phyloP scores from a whole-genome alignment of 2,329 filamentous ascomycete genomes.

The Alternaria sp. region DNA sequence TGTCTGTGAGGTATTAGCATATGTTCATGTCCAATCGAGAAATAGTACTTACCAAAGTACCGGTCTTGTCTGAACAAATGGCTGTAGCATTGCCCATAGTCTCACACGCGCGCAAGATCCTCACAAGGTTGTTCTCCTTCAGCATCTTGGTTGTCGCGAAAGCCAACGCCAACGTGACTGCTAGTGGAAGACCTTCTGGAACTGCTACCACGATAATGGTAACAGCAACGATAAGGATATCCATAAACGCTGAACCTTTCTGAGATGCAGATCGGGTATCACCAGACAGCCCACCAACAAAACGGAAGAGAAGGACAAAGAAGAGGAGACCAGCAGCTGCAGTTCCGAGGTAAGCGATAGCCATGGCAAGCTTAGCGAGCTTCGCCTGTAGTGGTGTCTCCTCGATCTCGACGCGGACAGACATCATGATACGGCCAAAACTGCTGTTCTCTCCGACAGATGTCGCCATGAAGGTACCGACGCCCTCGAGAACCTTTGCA shows the following conservation, averaged over 20 bases:
- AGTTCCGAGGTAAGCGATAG: slow-evolving; percentile 59
- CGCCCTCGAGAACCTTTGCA: slow-evolving; percentile 61
- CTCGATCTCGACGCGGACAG: slow-evolving; percentile 60
- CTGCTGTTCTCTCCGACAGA: slow-evolving; percentile 63
- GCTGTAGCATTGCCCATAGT: slow-evolving; percentile 47
- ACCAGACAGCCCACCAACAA: slow-evolving; percentile 39
- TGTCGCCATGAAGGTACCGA: slow-evolving; percentile 61
- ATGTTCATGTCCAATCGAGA: accelerated
- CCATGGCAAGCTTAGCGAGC: slow-evolving; percentile 58
- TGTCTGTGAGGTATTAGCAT: slow-evolving; percentile 24
- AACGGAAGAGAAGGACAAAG: slow-evolving; percentile 49
- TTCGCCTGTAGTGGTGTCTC: slow-evolving; percentile 63
- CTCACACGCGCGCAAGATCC: slow-evolving; percentile 42
- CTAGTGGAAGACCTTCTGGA: slow-evolving; percentile 48
- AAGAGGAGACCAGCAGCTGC: slow-evolving; percentile 48
- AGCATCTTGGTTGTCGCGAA: slow-evolving; percentile 46
- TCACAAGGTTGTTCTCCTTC: slow-evolving; percentile 46
- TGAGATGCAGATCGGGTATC: slow-evolving; percentile 30
- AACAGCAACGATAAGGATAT: slow-evolving; percentile 52
- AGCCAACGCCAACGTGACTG: slow-evolving; percentile 44
- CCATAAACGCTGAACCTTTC: slow-evolving; percentile 48
- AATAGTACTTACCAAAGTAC: slow-evolving; percentile 26
- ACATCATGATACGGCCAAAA: slow-evolving; percentile 64
- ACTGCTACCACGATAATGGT: slow-evolving; percentile 53
- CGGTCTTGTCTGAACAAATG: slow-evolving; percentile 48